These are phyloP conservation scores for Flaveria trinervia DNA, from an alignment of 129 eudicot genomes.

Conservation along the genomic window DNA sequence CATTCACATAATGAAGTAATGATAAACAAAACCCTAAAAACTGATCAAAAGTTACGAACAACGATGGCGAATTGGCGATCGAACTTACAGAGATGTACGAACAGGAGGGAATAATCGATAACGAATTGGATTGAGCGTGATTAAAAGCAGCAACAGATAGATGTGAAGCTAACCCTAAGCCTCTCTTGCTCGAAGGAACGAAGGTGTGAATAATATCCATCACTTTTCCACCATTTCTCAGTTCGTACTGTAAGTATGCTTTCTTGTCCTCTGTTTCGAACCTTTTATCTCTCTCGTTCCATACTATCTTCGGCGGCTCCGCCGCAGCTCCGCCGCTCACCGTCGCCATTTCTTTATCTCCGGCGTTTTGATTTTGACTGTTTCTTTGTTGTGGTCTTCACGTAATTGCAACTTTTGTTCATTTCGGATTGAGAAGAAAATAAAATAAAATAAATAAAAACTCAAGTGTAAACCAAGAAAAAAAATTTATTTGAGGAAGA, in stretches of 20 bases:
- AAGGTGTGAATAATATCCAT: slow-evolving; percentile 83
- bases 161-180: slow-evolving; percentile 74
- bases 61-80: not conserved
- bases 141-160: slow-evolving; percentile 78
- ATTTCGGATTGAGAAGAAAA: not conserved
- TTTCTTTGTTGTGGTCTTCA: not conserved
- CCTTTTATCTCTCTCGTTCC: slow-evolving; percentile 56
- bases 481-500: too few relatives aligned
- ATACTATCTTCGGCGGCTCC: slow-evolving; percentile 47
- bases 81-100: slow-evolving; percentile 77
- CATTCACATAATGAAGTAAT: not conserved
- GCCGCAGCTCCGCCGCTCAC: slow-evolving; percentile 27
- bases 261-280: slow-evolving; percentile 77
- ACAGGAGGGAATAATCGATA: slow-evolving; percentile 72
- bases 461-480: too few relatives aligned
- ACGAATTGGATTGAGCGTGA: slow-evolving; percentile 60
- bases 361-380: not conserved
- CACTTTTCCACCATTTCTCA: slow-evolving; percentile 48
- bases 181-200: slow-evolving; percentile 75
- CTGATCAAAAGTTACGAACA: not conserved
- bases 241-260: slow-evolving; percentile 60
- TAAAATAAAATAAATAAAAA: too few relatives aligned
- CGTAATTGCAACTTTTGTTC: not conserved
- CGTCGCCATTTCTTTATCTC: slow-evolving; percentile 38
- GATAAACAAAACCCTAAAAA: slow-evolving; percentile 12